Evolutionary conservation across 257 asterid genomes (phyloP), one percentile per base, ranked within the genome.

Genomic region (Solanum virginianum): DNA sequence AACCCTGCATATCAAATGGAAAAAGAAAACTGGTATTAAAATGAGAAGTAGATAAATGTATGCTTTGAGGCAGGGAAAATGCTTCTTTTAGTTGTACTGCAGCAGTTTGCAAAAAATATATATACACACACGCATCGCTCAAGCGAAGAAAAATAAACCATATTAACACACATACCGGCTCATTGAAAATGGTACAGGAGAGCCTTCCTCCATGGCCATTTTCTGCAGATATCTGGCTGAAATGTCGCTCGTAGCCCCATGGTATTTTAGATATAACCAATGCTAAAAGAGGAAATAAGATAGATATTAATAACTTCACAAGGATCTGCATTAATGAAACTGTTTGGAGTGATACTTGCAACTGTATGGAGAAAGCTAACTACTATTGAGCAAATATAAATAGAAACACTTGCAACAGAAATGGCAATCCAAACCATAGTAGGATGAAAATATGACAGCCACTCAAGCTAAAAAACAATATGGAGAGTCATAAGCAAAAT

Each of bases 191-290:
- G 82, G 53, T 66, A 96, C 80, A 41, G 90, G 90, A 75, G 94
- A 85, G 75, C 83, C 90, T 84, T 89, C 92, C 69, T 54, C 90
- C 83, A 88, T 85, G 53, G 84, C 87, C 97, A 96, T 86, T 86
- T 89, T 91, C 49, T 87, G 74, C 53, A 90, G 84, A 88, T 90
- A 92, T 86, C 88, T 87, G 71, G 85, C 86, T 69, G 96, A 92
- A 86, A 89, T 56, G 80, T 88, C 93, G 87, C 96, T 96, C 86
- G 86, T 86, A 41, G 89, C 82, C 65, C 90, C 90, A 89, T 89
- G 92, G 92, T 94, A 95, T 24, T 89, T 93, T 81, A 96, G 93
- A 82, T 93, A 88, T 87, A 94, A 88, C 99, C 99, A 95, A 24
- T 36, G 86, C 99, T 96, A 85, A 68, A 85, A 84, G 57, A 29